A percentile compares a stretch with the other conserved stretches of the same genome.
These are phyloP conservation scores for Gossypium herbaceum DNA, from an alignment of 345 rosid genomes.

Conservation along the genomic window DNA sequence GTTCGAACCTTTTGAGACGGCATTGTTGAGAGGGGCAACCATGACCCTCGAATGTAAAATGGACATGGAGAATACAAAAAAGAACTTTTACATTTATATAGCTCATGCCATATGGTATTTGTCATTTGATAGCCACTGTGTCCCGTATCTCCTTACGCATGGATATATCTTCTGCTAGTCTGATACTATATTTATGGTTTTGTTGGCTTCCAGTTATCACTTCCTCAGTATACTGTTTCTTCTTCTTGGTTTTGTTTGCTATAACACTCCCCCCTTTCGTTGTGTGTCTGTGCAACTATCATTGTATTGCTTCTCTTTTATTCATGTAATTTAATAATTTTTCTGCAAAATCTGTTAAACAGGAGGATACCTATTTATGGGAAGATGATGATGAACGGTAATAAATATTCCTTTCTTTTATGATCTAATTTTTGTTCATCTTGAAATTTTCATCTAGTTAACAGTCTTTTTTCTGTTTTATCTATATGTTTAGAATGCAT, in stretches of 20 bases:
- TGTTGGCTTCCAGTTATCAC: background rate
- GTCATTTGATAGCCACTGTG: background rate
- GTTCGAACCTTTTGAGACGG: too few species aligned
- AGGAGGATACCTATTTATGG: constrained; percentile 97
- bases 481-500: background rate
- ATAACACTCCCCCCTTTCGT: background rate
- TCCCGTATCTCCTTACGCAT: background rate
- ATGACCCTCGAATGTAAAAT: too few species aligned
- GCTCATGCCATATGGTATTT: background rate
- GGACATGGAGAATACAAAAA: too few species aligned
- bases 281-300: background rate
- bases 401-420: background rate
- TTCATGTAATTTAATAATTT: constrained; percentile 8
- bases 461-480: background rate
- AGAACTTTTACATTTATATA: background rate
- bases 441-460: background rate
- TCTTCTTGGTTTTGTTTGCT: constrained; percentile 1
- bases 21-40: too few species aligned
- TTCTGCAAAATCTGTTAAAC: constrained; percentile 11
- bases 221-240: background rate
- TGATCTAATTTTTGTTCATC: background rate
- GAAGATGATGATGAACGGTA: constrained; percentile 94
- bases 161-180: background rate
- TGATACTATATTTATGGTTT: background rate
- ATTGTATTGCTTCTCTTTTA: background rate